These are phyloP conservation scores for Triticum timopheevii DNA, from an alignment of 176 grass and related monocot species.

Conservation along the genomic window DNA sequence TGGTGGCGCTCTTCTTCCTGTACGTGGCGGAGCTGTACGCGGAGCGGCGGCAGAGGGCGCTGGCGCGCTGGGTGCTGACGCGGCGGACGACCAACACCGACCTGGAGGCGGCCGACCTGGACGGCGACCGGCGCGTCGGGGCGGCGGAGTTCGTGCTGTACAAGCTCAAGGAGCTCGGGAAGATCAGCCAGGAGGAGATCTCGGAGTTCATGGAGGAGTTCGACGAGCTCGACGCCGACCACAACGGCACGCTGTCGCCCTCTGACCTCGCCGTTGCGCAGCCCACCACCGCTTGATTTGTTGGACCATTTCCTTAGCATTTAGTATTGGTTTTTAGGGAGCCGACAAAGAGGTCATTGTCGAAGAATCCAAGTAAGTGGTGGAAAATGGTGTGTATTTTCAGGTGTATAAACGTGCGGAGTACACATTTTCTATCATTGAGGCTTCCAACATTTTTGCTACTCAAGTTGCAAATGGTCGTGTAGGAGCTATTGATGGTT, in stretches of 20 bases:
- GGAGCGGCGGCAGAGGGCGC: constrained; percentile 43
- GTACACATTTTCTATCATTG: too few relatives aligned
- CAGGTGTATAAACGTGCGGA: too few relatives aligned
- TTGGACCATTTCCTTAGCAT: background rate
- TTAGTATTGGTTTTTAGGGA: background rate
- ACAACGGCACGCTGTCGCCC: constrained; percentile 52
- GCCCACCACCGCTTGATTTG: background rate
- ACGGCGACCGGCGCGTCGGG: too few relatives aligned
- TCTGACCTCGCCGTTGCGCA: constrained; percentile 41
- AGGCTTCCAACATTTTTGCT: too few relatives aligned
- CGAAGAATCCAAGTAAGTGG: too few relatives aligned
- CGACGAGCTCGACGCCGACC: constrained; percentile 56
- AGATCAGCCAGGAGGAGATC: constrained; percentile 63
- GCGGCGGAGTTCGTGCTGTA: too few relatives aligned
- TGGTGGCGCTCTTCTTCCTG: constrained; percentile 68
- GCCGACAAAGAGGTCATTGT: too few relatives aligned
- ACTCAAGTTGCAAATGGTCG: too few relatives aligned
- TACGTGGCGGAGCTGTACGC: constrained; percentile 58
- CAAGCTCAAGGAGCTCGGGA: background rate
- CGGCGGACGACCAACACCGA: constrained; percentile 45
- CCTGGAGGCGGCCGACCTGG: constrained; percentile 52
- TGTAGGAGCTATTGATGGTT: too few relatives aligned
- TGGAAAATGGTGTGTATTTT: too few relatives aligned
- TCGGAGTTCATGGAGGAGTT: constrained; percentile 59
- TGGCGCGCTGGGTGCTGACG: constrained; percentile 53